Conservation (phyloP, 2,329 filamentous ascomycete species). For the Penicillium sp. region DNA sequence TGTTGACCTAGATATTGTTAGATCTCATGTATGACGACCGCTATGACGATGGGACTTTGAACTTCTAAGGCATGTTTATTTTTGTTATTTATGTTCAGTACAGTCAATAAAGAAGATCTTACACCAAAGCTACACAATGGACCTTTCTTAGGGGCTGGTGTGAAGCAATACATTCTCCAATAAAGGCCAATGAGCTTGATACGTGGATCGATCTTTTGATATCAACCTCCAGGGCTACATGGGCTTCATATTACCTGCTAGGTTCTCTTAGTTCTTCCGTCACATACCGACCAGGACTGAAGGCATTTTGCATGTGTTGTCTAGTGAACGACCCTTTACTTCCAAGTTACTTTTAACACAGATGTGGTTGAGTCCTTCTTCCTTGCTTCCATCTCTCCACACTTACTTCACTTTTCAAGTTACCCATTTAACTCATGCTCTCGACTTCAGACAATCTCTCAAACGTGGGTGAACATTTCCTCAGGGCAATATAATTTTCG, state of each 20-base stretch:
- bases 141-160: not conserved
- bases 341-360: not conserved
- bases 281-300: not conserved
- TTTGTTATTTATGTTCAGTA: not conserved
- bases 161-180: too few relatives aligned
- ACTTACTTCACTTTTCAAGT: too few relatives aligned
- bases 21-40: conserved; percentile 16
- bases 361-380: not conserved
- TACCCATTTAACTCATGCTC: too few relatives aligned
- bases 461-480: too few relatives aligned
- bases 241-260: too few relatives aligned
- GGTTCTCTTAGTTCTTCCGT: not conserved
- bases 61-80: not conserved
- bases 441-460: too few relatives aligned
- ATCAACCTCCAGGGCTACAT: too few relatives aligned
- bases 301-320: not conserved
- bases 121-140: not conserved
- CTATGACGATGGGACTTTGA: conserved; percentile 1
- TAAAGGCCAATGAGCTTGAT: too few relatives aligned
- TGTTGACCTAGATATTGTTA: conserved; percentile 4
- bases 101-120: not conserved
- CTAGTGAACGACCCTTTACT: not conserved
- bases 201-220: too few relatives aligned
- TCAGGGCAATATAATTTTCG: too few relatives aligned
- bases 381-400: too few relatives aligned